phyloP scores from a whole-genome alignment of 306 rosid genomes.

The Herpetospermum pedunculosum region DNA sequence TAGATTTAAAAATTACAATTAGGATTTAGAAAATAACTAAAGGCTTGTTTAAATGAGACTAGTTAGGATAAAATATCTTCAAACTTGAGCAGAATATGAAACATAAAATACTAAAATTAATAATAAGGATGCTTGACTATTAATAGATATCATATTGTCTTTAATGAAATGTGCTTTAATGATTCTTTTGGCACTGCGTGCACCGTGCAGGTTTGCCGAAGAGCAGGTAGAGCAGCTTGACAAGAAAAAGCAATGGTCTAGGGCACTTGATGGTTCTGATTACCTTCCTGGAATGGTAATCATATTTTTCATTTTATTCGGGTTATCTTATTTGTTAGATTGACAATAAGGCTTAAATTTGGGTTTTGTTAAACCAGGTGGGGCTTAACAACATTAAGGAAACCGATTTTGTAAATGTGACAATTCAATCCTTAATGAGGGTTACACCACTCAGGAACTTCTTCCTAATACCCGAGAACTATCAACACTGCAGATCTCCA shows the following conservation, averaged over 20 bases:
- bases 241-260: constrained; percentile 90
- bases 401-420: constrained; percentile 95
- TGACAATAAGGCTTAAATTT: neutral
- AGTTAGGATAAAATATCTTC: neutral
- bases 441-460: constrained; percentile 87
- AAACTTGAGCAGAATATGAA: neutral
- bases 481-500: constrained; percentile 68
- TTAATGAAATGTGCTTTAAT: neutral
- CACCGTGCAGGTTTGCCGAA: constrained; percentile 50
- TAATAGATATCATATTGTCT: neutral
- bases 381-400: constrained; percentile 96
- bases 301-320: constrained; percentile 2
- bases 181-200: constrained; percentile 2
- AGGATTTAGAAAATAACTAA: neutral
- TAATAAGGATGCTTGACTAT: neutral
- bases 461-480: constrained; percentile 82
- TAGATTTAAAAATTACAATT: neutral
- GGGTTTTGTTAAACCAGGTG: constrained; percentile 32
- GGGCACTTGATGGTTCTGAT: constrained; percentile 96
- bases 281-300: constrained; percentile 98
- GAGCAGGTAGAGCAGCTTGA: constrained; percentile 83
- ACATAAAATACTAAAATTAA: neutral
- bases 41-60: neutral
- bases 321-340: neutral
- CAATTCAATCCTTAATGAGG: constrained; percentile 93